Conservation (phyloP, 345 rosid genomes). For the Gynandropsis gynandra region DNA sequence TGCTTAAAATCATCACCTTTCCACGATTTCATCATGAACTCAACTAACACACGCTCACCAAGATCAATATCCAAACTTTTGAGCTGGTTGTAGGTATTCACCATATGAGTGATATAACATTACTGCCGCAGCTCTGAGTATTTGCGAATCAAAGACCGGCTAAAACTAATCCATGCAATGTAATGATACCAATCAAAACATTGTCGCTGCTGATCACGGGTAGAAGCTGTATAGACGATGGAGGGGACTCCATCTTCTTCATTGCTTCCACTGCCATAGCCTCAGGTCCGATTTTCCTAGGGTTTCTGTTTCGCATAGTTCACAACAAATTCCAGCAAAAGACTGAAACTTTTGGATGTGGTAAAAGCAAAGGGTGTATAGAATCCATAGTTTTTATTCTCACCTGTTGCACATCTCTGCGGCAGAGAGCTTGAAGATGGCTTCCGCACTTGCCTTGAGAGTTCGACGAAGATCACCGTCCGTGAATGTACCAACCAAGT, state of each 20-base stretch:
- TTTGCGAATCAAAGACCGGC: conserved; percentile 59
- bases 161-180: conserved; percentile 91
- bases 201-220: conserved; percentile 63
- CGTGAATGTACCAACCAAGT: conserved; percentile 79
- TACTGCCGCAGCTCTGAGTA: no score
- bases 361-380: neutral
- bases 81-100: no score
- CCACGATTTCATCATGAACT: no score
- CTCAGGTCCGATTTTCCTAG: conserved; percentile 74
- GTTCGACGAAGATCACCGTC: conserved; percentile 96
- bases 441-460: conserved; percentile 82
- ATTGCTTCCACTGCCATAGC: conserved; percentile 99
- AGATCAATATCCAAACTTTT: no score
- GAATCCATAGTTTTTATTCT: neutral
- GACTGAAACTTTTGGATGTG: neutral
- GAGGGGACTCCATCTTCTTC: conserved; percentile 97
- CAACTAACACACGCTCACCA: no score
- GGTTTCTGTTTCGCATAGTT: conserved; percentile 53
- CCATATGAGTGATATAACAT: no score
- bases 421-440: conserved; percentile 79
- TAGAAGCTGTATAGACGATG: conserved; percentile 89
- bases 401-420: conserved; percentile 97
- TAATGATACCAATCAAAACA: conserved; percentile 73
- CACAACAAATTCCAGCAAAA: neutral
- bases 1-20: no score